Percentiles rank a stretch among this genome's conserved stretches.
These are phyloP conservation scores for Tylopilus sp. DNA, from an alignment of 1,284 basidiomycete species.

Conservation along the genomic window DNA sequence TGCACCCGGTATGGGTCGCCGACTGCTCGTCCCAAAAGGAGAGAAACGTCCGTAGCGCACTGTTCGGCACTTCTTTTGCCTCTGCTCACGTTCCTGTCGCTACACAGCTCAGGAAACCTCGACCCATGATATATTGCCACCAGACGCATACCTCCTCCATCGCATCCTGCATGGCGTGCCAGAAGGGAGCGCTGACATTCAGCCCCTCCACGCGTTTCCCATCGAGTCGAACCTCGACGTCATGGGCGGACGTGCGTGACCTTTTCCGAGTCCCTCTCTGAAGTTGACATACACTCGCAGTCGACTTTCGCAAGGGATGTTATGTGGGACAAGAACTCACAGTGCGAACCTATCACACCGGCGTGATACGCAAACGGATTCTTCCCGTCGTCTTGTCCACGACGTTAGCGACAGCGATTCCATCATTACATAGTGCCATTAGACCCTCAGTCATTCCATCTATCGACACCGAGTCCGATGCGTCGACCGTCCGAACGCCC, in stretches of 20 bases:
- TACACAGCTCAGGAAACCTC: slow-evolving; percentile 50
- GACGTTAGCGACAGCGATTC: not conserved
- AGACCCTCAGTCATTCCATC: slow-evolving; percentile 20
- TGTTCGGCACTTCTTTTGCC: not conserved
- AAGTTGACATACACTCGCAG: slow-evolving; percentile 40
- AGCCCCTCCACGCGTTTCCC: slow-evolving; percentile 77
- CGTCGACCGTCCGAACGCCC: slow-evolving; percentile 14
- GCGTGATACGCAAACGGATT: slow-evolving; percentile 88
- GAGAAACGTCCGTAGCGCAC: slow-evolving; percentile 58
- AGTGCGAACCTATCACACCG: slow-evolving; percentile 94
- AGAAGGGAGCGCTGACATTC: slow-evolving; percentile 80
- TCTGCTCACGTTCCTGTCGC: slow-evolving; percentile 9
- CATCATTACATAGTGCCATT: slow-evolving; percentile 18
- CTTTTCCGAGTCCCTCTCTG: not conserved
- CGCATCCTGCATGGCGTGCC: slow-evolving; percentile 84
- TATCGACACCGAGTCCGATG: slow-evolving; percentile 9
- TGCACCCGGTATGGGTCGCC: slow-evolving; percentile 72
- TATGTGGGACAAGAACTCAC: slow-evolving; percentile 98
- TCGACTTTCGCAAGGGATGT: slow-evolving; percentile 97
- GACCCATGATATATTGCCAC: slow-evolving; percentile 49
- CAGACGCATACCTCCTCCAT: slow-evolving; percentile 71
- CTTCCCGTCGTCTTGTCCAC: slow-evolving; percentile 58
- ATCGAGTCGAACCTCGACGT: slow-evolving; percentile 93
- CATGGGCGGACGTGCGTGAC: slow-evolving; percentile 80
- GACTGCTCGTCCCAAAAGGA: slow-evolving; percentile 68